Evolutionary conservation across 2,329 filamentous ascomycete species (phyloP).

Genomic region (Macrophomina phaseolina): DNA sequence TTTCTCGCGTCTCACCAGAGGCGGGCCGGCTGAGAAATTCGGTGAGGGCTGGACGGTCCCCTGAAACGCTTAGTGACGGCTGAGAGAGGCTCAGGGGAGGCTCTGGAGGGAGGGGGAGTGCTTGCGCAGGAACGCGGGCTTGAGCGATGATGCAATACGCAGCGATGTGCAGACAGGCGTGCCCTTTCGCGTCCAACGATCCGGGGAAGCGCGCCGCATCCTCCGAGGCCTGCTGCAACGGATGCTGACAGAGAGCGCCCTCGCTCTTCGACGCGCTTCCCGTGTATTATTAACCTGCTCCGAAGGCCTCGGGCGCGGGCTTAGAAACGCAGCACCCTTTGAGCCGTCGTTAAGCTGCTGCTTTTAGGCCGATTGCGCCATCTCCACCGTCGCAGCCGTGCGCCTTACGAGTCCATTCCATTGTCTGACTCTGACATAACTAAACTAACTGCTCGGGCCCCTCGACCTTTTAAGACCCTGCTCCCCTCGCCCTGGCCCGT

Average conservation of each 20-base stretch:
- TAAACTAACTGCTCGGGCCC: constrained; percentile 1
- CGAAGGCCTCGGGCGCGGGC: background rate
- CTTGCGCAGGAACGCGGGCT: constrained; percentile 22
- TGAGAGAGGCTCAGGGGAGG: constrained; percentile 14
- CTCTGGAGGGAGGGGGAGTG: background rate
- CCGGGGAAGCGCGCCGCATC: constrained; percentile 19
- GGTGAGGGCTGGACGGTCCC: background rate
- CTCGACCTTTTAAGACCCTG: background rate
- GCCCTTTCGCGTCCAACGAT: background rate
- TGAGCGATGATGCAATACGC: constrained; percentile 23
- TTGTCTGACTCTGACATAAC: constrained; percentile 25
- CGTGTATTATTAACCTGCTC: constrained; percentile 10
- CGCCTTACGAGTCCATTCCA: constrained; percentile 16
- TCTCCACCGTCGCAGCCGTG: constrained; percentile 19
- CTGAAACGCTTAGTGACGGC: constrained; percentile 8
- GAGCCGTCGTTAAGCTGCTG: constrained; percentile 16
- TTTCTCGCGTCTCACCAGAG: constrained; percentile 17
- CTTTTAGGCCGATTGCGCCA: constrained; percentile 24
- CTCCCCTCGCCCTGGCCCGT: background rate
- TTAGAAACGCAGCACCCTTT: background rate
- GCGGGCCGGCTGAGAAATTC: constrained; percentile 19
- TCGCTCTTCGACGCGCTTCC: constrained; percentile 8
- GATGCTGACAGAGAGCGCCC: constrained; percentile 10
- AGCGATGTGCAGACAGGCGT: constrained; percentile 5
- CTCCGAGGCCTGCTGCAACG: background rate